Base-by-base conservation (phyloP, 2,329 filamentous ascomycete species). In the Acephala macrosclerotiorum region DNA sequence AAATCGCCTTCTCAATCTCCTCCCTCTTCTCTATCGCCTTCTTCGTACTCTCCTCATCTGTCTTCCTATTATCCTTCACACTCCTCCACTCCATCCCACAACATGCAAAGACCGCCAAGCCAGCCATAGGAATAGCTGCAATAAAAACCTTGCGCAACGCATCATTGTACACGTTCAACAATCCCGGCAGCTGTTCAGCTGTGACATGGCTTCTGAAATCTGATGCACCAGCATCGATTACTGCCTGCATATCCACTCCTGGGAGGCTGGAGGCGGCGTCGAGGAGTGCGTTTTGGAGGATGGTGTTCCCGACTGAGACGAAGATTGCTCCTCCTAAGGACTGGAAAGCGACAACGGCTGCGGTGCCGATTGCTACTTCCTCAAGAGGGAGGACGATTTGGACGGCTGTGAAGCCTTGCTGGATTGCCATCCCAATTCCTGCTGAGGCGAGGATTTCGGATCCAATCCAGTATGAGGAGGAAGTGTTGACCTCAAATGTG, bases 121-220 rank as follows among this genome's bases (percentile, higher is more conserved):
- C 75, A 2, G 79, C 79, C 69, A 85, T 75, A 0, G 83, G 85
- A 12, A 84, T 79, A 6, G 80, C 79, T 16, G 87, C 85, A 66
- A 85, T 85, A 71, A 85, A 89, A 0, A 82, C 82, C 65, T 83
- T 77, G 11, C 79, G 80, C 16, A 89, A 72, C 0, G 85, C 82
- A 9, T 75, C 66, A 71, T 87, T 88, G 75, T 89, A 89, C 0
- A 82, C 84, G 0, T 70, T 58, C 9, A 86, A 77, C 29, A 89
- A 82, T 1, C 76, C 77, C 2, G 73, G 66, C 1, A 87, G 72
- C 66, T 77, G 80, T 47, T 82, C 69, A 0, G 71, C 49, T 0
- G 79, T 74, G 45, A 89, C 81, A 3, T 76, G 74, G 0, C 77
- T 72, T 68, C 82, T 81, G 29, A 89, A 75, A 53, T 81, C 79